phyloP scores from a whole-genome alignment of 176 grass and related monocot genomes.

The Avena insularis region DNA sequence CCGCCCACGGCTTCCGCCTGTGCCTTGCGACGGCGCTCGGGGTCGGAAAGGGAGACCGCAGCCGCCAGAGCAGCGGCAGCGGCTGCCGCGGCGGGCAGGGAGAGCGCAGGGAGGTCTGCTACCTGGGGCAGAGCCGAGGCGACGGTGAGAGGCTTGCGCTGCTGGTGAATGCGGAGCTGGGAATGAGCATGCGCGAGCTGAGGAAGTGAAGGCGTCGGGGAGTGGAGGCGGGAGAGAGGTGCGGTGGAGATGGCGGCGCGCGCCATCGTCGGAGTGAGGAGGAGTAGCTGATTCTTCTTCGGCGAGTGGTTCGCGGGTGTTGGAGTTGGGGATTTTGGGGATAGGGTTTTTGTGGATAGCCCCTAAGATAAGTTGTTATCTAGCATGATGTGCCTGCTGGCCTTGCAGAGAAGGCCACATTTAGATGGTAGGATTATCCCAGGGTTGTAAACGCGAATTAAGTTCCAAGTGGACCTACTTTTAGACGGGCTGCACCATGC shows the following conservation, averaged over 20 bases:
- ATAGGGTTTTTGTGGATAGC: constrained; percentile 63
- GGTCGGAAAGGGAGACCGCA: constrained; percentile 67
- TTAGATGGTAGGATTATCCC: not conserved
- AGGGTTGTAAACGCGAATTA: not conserved
- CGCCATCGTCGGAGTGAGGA: constrained; percentile 56
- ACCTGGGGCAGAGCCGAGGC: constrained; percentile 52
- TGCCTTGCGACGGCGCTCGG: constrained; percentile 61
- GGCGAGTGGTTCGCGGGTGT: constrained; percentile 31
- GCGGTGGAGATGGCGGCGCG: constrained; percentile 63
- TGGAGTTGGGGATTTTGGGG: constrained; percentile 43
- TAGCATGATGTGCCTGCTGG: not conserved
- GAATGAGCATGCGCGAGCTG: not conserved
- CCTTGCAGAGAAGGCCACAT: not conserved
- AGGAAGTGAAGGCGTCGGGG: not conserved
- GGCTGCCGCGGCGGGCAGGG: constrained; percentile 57
- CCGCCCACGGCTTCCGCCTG: constrained; percentile 83
- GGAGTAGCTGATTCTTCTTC: constrained; percentile 8
- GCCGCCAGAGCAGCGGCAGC: constrained; percentile 52
- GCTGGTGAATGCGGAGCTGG: constrained; percentile 15
- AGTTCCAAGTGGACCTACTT: not conserved
- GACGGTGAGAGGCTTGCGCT: constrained; percentile 12
- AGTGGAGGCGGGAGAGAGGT: constrained; percentile 49
- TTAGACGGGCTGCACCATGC: not conserved
- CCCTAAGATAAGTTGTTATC: not conserved
- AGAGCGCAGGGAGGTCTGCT: constrained; percentile 49